Percentiles rank a stretch among this genome's conserved stretches.
Evolutionary conservation across 352 stramenopile species (phyloP).

Genomic region (Phytopythium kandeliae): DNA sequence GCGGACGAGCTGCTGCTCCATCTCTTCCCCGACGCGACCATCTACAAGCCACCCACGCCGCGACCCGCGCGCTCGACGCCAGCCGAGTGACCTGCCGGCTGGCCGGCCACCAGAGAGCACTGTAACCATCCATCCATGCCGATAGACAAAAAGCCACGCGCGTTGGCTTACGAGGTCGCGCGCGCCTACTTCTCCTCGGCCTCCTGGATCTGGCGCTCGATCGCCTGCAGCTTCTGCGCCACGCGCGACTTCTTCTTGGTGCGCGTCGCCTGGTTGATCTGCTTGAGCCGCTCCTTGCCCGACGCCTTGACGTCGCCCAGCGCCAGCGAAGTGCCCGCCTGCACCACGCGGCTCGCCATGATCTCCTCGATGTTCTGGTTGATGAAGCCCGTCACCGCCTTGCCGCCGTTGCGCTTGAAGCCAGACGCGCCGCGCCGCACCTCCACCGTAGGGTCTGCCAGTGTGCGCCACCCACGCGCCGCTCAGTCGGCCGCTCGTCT

Average conservation of each 20-base stretch:
- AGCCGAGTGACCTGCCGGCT: too few relatives aligned
- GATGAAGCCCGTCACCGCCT: slow-evolving; percentile 76
- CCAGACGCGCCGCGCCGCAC: slow-evolving; percentile 61
- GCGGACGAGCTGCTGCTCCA: slow-evolving; percentile 70
- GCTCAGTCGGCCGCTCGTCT: neutral
- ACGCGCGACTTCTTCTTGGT: slow-evolving; percentile 86
- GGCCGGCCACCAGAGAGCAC: too few relatives aligned
- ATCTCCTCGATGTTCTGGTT: slow-evolving; percentile 88
- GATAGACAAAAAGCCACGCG: too few relatives aligned
- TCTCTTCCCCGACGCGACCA: slow-evolving; percentile 62
- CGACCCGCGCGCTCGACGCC: too few relatives aligned
- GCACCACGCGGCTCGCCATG: slow-evolving; percentile 79
- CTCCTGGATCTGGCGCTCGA: slow-evolving; percentile 77
- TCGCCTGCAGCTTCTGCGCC: slow-evolving; percentile 68
- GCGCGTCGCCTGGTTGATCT: slow-evolving; percentile 74
- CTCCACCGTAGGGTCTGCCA: slow-evolving; percentile 74
- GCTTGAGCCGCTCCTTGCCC: slow-evolving; percentile 80
- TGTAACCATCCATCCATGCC: too few relatives aligned
- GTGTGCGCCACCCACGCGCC: too few relatives aligned
- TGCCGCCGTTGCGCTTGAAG: slow-evolving; percentile 75
- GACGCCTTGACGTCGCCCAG: slow-evolving; percentile 59
- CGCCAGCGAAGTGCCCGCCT: slow-evolving; percentile 52
- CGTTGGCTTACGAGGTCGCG: too few relatives aligned
- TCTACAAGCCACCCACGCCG: slow-evolving; percentile 20
- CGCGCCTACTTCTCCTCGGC: slow-evolving; percentile 43